These are phyloP conservation scores for Coemansia sp. DNA, from an alignment of 192 early-diverging fungal genomes.

Conservation along the genomic window DNA sequence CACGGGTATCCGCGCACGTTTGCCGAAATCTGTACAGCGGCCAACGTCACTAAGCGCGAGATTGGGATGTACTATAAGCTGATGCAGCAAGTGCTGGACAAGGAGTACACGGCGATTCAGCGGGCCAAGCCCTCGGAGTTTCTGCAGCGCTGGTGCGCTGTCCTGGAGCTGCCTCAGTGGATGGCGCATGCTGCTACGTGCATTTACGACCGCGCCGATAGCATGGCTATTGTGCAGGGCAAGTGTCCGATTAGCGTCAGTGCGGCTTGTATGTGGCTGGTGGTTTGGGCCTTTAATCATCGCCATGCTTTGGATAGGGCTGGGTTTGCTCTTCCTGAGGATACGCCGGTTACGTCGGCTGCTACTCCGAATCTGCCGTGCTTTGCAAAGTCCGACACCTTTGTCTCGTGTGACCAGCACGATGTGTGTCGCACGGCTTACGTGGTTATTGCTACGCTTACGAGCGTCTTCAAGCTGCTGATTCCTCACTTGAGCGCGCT, in stretches of 20 bases:
- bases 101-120: conserved; percentile 47
- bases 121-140: conserved; percentile 48
- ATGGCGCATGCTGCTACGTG: conserved; percentile 54
- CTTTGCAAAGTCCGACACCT: conserved; percentile 12
- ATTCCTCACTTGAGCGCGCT: conserved; percentile 29
- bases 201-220: conserved; percentile 60
- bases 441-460: conserved; percentile 61
- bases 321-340: conserved; percentile 5
- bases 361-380: conserved; percentile 24
- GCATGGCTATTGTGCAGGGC: conserved; percentile 59
- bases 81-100: conserved; percentile 58
- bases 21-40: conserved; percentile 61
- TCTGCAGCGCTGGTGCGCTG: conserved; percentile 59
- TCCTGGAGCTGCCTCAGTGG: conserved; percentile 54
- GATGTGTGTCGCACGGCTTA: conserved; percentile 58
- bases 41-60: conserved; percentile 61
- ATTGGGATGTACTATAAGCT: conserved; percentile 63
- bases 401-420: conserved; percentile 54
- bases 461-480: conserved; percentile 58
- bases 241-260: conserved; percentile 65
- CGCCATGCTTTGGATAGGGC: conserved; percentile 16
- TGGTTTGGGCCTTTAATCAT: conserved; percentile 60
- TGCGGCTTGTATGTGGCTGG: conserved; percentile 62
- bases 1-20: conserved; percentile 62
- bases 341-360: conserved; percentile 27